Base-by-base conservation (phyloP, 805 yeast species). In the Candida quercuum region DNA sequence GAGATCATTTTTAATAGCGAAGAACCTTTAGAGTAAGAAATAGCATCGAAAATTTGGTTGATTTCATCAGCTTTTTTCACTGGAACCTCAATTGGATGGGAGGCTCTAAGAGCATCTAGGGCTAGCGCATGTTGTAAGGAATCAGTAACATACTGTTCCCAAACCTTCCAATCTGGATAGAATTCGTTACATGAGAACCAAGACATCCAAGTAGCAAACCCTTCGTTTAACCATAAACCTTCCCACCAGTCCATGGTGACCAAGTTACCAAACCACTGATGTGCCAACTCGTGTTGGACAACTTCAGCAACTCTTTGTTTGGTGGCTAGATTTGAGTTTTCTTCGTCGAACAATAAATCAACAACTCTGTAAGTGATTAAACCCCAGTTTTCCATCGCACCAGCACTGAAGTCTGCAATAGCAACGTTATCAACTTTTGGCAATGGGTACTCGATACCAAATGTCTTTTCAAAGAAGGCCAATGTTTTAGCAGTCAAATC, bases 191-290 rank as follows among this genome's bases (percentile, higher is more conserved):
- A 80, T 9, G 89, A 82, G 56, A 76, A 81, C 88, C 91, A 85
- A 5, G 91, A 84, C 82, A 82, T 83, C 86, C 91, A 85, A 37
- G 94, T 85, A 34, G 95, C 95, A 51, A 85, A 86, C 32, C 93
- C 91, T 66, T 85, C 95, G 57, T 85, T 85, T 51, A 85, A 72
- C 91, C 93, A 85, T 53, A 85, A 72, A 47, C 86, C 91, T 61
- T 83, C 86, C 95, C 95, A 85, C 81, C 86, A 85, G 55, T 84
- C 89, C 94, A 85, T 85, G 38, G 95, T 85, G 42, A 85, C 94
- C 62, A 85, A 70, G 61, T 85, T 81, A 57, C 95, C 95, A 53
- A 85, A 85, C 95, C 95, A 85, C 67, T 85, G 95, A 61, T 85
- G 95, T 35, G 94, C 93, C 65, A 85, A 72, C 64, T 85, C 95